Evolutionary conservation across 148 eudicot species (phyloP).

Genomic region (Nepenthes gracilis): DNA sequence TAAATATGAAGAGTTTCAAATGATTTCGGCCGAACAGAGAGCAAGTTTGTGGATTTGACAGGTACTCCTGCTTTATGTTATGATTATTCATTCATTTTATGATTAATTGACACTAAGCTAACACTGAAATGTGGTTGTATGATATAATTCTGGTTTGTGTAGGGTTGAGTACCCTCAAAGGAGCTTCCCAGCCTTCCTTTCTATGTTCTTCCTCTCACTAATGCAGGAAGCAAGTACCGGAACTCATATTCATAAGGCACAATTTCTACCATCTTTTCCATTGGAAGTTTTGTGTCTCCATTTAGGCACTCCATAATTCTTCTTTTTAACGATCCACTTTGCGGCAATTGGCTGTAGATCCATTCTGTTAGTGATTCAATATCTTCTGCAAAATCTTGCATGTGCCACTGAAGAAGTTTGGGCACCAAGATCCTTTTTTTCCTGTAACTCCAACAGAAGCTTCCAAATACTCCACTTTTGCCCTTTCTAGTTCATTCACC

Average conservation of each 20-base stretch:
- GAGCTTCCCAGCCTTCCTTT: background rate
- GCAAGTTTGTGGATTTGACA: no score
- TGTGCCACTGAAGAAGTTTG: constrained; percentile 87
- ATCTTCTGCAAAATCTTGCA: constrained; percentile 92
- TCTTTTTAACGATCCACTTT: constrained; percentile 46
- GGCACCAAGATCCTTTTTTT: constrained; percentile 73
- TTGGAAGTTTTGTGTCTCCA: constrained; percentile 37
- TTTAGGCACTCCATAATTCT: constrained; percentile 76
- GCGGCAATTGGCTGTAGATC: constrained; percentile 84
- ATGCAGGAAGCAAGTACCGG: constrained; percentile 50
- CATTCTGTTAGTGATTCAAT: constrained; percentile 82
- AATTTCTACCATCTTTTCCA: constrained; percentile 54
- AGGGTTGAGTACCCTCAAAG: background rate
- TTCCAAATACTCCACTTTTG: constrained; percentile 84
- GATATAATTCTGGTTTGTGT: background rate
- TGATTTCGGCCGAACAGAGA: no score
- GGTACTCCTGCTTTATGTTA: no score
- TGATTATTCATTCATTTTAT: no score
- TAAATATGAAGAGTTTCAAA: no score
- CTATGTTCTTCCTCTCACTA: constrained; percentile 6
- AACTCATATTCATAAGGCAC: constrained; percentile 72
- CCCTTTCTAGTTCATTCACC: constrained; percentile 65
- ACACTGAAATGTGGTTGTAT: no score
- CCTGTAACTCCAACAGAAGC: constrained; percentile 67
- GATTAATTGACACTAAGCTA: no score